phyloP scores from a whole-genome alignment of 2,329 filamentous ascomycete genomes.

The Didymella keratinophila region DNA sequence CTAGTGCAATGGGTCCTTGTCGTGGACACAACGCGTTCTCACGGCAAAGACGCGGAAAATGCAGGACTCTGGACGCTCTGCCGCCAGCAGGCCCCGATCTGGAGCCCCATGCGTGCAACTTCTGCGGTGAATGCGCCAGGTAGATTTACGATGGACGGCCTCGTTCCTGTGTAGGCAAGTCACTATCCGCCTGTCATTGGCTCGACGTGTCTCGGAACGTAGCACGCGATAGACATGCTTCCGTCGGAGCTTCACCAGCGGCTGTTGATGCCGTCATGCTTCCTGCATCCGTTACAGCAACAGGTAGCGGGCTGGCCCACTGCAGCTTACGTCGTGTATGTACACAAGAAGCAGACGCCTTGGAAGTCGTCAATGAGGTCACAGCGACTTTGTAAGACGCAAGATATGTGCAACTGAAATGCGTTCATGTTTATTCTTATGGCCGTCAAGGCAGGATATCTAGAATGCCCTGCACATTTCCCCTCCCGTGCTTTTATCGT shows the following conservation, averaged over 20 bases:
- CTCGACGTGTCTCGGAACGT: background rate
- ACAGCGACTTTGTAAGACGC: background rate
- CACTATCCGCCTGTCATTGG: slow-evolving; percentile 5
- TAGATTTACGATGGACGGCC: slow-evolving; percentile 5
- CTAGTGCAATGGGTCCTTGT: slow-evolving; percentile 7
- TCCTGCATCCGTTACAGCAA: slow-evolving; percentile 2
- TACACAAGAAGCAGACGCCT: background rate
- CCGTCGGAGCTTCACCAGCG: background rate
- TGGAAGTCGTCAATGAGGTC: background rate
- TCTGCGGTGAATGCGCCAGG: background rate
- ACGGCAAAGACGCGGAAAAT: slow-evolving; percentile 8
- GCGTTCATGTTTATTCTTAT: slow-evolving; percentile 7
- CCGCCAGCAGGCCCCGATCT: slow-evolving; percentile 7
- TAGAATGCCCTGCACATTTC: slow-evolving; percentile 32
- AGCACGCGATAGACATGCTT: background rate
- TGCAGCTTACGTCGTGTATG: background rate
- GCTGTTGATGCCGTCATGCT: background rate
- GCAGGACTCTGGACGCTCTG: background rate
- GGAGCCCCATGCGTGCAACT: background rate
- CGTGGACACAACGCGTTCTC: background rate
- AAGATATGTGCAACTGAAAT: background rate
- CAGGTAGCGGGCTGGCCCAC: slow-evolving; percentile 7
- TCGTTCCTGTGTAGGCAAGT: slow-evolving; percentile 1
- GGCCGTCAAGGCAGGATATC: slow-evolving; percentile 32
- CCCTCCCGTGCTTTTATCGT: slow-evolving; percentile 37